phyloP scores from a whole-genome alignment of 768 basidiomycete genomes.

The Crucibulum laeve region DNA sequence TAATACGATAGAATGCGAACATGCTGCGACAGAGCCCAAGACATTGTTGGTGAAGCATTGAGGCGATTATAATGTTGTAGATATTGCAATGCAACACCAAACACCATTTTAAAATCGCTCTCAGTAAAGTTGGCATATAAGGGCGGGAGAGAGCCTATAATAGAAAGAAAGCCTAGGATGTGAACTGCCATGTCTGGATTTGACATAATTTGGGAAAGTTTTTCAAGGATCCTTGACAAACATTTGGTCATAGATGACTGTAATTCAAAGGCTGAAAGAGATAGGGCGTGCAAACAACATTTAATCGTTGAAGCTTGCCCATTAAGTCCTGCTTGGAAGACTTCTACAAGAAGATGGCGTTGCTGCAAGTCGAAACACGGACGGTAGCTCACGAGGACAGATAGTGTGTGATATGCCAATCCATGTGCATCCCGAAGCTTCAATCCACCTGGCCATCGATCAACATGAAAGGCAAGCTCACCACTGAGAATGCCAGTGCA shows the following conservation, averaged over 20 bases:
- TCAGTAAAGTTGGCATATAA: constrained; percentile 91
- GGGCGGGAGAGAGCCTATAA: constrained; percentile 75
- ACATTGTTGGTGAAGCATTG: constrained; percentile 53
- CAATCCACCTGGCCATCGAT: constrained; percentile 54
- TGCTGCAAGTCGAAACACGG: constrained; percentile 67
- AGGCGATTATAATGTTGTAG: constrained; percentile 82
- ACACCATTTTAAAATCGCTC: constrained; percentile 87
- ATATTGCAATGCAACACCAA: constrained; percentile 91
- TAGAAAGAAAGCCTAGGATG: constrained; percentile 86
- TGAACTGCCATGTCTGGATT: constrained; percentile 93
- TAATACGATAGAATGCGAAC: constrained; percentile 87
- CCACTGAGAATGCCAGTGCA: constrained; percentile 62
- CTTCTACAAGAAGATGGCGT: constrained; percentile 68
- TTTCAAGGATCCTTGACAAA: constrained; percentile 77
- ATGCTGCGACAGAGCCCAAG: constrained; percentile 88
- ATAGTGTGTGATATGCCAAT: constrained; percentile 80
- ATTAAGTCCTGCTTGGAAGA: constrained; percentile 64
- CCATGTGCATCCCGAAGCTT: constrained; percentile 84
- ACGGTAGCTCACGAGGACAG: constrained; percentile 85
- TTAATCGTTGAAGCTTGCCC: constrained; percentile 76
- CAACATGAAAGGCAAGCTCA: constrained; percentile 51
- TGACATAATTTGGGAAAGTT: constrained; percentile 91
- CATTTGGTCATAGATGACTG: constrained; percentile 76
- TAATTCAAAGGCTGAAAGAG: constrained; percentile 85
- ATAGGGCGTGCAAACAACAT: constrained; percentile 85